Base-by-base conservation (phyloP, 176 grass and related monocot genomes). In the Carex scoparia region DNA sequence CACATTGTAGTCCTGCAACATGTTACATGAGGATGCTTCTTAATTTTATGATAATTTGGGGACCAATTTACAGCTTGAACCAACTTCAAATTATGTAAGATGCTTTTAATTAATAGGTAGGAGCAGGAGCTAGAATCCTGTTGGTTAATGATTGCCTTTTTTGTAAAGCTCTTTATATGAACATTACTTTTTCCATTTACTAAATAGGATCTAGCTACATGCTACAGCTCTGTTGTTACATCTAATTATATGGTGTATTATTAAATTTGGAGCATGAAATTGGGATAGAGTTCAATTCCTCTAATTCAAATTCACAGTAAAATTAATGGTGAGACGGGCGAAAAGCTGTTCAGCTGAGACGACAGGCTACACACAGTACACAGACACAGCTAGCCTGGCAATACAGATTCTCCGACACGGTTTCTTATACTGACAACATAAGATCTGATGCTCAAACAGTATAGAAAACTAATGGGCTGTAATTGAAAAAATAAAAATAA, bases 1-100 rank as follows among this genome's bases (percentile, higher is more conserved):
- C 79, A 98, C 86, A 1, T 92, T 85, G 80, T 91, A 91, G 8
- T 94, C 95, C 95, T 98, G 80, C 84, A 84, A 15, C 37, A 9
- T 16, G 35, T 5, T 23, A 23, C 23, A 23, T 38, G 23, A 53
- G 49, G 46, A 55, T 84, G 14, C 68, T 72, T 71, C 30, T 71
- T 70, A 37, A 33, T 35, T 6, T 40, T 44, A 72, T 35, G 38
- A 44, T 16, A 72, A 72, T 44, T 65, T 83, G 16, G 54, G 68
- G 58, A 62, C 53, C 84, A 79, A 37, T 19, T 32, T 79, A 48
- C 73, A 69, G 63, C 81, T 68, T 68, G 27, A 83, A 54, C 46
- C 38, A 42, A 69, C 61, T 32, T 83, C n/a, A 32, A 69, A 40
- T 40, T 40, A 46, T 56, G 74, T 57, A 5, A 58, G 53, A 33